Evolutionary conservation across 1,284 basidiomycete genomes (phyloP).

Genomic region (Sutorius eximius): DNA sequence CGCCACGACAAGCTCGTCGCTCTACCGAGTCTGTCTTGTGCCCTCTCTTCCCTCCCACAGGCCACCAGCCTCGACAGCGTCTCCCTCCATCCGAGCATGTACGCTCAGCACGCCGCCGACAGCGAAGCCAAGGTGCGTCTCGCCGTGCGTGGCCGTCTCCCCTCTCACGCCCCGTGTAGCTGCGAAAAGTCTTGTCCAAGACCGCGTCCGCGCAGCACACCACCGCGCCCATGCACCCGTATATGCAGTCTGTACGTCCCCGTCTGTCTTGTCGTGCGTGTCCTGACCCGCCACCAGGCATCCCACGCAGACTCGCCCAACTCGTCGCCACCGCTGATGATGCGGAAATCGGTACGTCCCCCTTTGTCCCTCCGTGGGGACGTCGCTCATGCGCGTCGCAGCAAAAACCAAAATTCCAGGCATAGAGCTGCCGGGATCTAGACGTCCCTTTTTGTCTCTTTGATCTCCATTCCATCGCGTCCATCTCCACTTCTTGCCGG

Average conservation of each 20-base stretch:
- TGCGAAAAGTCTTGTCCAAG: slow-evolving; percentile 52
- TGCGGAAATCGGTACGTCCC: slow-evolving; percentile 50
- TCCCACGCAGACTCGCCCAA: slow-evolving; percentile 37
- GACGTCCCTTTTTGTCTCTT: slow-evolving; percentile 1
- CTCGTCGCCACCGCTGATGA: slow-evolving; percentile 51
- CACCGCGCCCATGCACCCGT: slow-evolving; percentile 32
- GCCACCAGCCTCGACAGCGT: slow-evolving; percentile 66
- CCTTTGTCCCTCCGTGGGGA: not conserved
- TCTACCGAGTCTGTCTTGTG: slow-evolving; percentile 66
- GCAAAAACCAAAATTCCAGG: slow-evolving; percentile 37
- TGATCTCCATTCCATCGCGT: not conserved
- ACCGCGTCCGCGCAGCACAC: slow-evolving; percentile 39
- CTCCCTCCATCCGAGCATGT: slow-evolving; percentile 66
- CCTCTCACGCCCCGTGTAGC: slow-evolving; percentile 33
- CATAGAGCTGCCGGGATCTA: slow-evolving; percentile 21
- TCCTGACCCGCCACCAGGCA: slow-evolving; percentile 33
- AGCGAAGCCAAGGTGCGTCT: slow-evolving; percentile 67
- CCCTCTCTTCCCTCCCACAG: slow-evolving; percentile 64
- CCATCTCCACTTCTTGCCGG: slow-evolving; percentile 7
- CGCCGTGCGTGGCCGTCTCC: too few relatives aligned
- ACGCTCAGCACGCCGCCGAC: slow-evolving; percentile 61
- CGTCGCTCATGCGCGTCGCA: not conserved
- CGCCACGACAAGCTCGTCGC: slow-evolving; percentile 57
- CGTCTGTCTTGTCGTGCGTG: not conserved
- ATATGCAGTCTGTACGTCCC: slow-evolving; percentile 41